Evolutionary conservation across 371 early-diverging fungal species (phyloP), one percentile per base, ranked within the genome.

Genomic region (Mucor lusitanicus): DNA sequence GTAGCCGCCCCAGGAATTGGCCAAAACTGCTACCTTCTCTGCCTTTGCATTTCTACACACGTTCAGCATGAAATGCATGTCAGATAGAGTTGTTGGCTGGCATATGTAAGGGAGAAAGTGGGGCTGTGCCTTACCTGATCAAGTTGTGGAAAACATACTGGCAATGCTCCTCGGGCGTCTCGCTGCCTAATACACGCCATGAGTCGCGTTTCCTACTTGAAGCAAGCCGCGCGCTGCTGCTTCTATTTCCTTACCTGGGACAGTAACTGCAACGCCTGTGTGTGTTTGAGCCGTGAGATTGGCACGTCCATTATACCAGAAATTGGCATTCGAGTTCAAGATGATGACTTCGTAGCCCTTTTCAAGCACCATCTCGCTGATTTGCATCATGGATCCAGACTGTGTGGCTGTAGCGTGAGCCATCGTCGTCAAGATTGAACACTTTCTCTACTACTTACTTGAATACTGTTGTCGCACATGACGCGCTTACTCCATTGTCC

Each of bases 401-500:
- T 82, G 30, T 35, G 17, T 40, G n/a, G 23, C 17, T 6, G 17
- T 40, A n/a, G 23, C 17, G 1, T 40, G 3, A 3, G 37, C 15
- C n/a, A 30, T 30, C 30, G 6, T 30, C 30, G 27, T 13, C 13
- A 3, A 13, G 39, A 32, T 0, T 6, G 15, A 7, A 7, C 53
- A 30, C n/a, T n/a, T n/a, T 11, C 37, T 13, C 13, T 8, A 1
- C 13, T 37, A 37, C 63, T 66, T 74, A 79, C 81, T 48, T 74
- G 56, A 6, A 83, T 73, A 28, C 65, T 81, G 32, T 77, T 75
- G 64, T 83, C 84, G 61, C 81, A 79, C 70, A 83, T 72, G 17
- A 77, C 70, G 32, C 84, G 72, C 59, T 65, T 73, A 27, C 75
- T 74, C 84, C 84, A 83, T 69, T 79, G 78, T 0, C 84, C 84